Evolutionary conservation across 2,329 filamentous ascomycete genomes (phyloP).

Genomic region (Calonectria pauciramosa): DNA sequence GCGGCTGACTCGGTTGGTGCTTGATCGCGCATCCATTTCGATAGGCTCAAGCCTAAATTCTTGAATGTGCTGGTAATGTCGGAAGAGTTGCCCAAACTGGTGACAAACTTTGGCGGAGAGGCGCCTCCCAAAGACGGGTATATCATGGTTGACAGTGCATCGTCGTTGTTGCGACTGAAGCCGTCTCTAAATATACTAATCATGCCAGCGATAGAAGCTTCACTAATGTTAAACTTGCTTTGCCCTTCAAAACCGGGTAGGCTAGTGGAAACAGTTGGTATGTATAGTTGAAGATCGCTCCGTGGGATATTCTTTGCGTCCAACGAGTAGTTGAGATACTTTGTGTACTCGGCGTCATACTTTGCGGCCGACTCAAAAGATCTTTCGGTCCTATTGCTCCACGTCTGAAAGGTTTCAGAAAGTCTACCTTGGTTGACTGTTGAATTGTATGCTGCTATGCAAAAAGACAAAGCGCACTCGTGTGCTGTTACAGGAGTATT

Average conservation of each 20-base stretch:
- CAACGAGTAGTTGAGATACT: constrained; percentile 13
- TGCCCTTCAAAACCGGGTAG: neutral
- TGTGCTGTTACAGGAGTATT: neutral
- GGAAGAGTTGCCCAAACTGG: neutral
- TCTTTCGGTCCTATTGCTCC: neutral
- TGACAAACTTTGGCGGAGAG: neutral
- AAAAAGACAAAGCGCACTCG: constrained; percentile 29
- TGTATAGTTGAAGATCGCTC: constrained; percentile 22
- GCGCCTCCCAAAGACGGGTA: no score
- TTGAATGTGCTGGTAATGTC: neutral
- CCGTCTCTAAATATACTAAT: neutral
- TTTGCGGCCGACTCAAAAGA: neutral
- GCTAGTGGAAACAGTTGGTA: neutral
- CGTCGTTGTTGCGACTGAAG: no score
- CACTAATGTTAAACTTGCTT: constrained; percentile 25
- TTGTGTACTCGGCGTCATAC: neutral
- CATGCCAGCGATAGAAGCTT: neutral
- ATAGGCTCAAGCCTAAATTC: constrained; percentile 22
- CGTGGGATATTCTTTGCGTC: neutral
- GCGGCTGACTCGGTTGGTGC: neutral
- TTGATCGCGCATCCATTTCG: constrained; percentile 31
- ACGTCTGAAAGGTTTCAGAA: neutral
- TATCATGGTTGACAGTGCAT: no score
- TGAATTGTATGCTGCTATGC: constrained; percentile 23
- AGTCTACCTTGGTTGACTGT: constrained; percentile 12